Base-by-base conservation (phyloP, 2,329 filamentous ascomycete species). In the Plectosphaerella plurivora region DNA sequence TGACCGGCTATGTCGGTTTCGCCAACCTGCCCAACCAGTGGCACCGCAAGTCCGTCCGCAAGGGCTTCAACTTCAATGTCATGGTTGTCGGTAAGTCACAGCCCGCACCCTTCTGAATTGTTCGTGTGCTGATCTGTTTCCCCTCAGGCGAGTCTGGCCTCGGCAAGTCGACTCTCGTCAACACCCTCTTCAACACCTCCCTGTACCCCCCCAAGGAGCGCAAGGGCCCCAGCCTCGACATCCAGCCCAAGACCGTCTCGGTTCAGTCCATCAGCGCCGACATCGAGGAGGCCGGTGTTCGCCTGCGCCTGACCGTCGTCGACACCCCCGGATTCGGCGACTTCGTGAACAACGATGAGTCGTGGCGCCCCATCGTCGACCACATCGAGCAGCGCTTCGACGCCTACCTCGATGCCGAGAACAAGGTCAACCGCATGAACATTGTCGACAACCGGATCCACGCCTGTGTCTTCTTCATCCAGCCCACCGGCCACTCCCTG, bases 381-480 rank as follows among this genome's bases (percentile, higher is more conserved):
- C 97, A 97, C 81, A 97, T 99, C 66, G 94, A 99, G 81, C 91
- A 96, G 82, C 89, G 94, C 63, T 99, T 94, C 68, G 94, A 99
- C 74, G 92, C 94, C 51, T 99, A 97, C 74, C 82, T 99, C 55
- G 94, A 99, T 74, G 93, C 94, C 45, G 94, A 99, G 83, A 99
- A 99, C 86, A 99, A 97, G 84, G 91, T 99, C 72, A 99, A 99
- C 82, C 91, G 94, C 66, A 96, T 97, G 87, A 99, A 99, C 83
- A 97, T 97, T 72, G 88, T 99, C 58, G 94, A 99, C 78, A 99
- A 97, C 82, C 89, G 94, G 65, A 95, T 99, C 59, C 94, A 99
- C 67, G 94, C 94, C 52, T 97, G 95, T 66, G 94, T 99, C 58
- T 99, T 97, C 84, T 99, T 99, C 80, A 97, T 99, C 65, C 93